phyloP scores from a whole-genome alignment of 2,329 filamentous ascomycete genomes.

The Exophiala phaeomuriformis region DNA sequence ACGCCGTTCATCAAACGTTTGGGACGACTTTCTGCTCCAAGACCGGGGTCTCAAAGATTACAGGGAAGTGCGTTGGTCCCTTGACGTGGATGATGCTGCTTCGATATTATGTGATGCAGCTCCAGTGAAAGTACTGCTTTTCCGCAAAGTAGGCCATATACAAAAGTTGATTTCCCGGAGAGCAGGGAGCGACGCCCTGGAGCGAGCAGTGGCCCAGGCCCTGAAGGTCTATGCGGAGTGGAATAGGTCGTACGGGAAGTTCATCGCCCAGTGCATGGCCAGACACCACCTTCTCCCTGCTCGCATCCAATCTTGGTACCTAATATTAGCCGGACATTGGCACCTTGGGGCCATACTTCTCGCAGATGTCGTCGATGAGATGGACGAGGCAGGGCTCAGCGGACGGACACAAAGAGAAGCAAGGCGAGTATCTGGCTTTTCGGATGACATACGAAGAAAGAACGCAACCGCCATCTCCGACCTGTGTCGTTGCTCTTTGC shows the following conservation, averaged over 20 bases:
- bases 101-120: slow-evolving; percentile 47
- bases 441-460: slow-evolving; percentile 37
- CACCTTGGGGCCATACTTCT: slow-evolving; percentile 50
- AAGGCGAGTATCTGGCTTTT: slow-evolving; percentile 37
- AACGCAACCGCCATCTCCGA: slow-evolving; percentile 39
- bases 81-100: slow-evolving; percentile 46
- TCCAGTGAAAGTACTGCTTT: slow-evolving; percentile 53
- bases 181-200: slow-evolving; percentile 35
- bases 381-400: slow-evolving; percentile 42
- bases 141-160: slow-evolving; percentile 49
- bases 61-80: slow-evolving; percentile 42
- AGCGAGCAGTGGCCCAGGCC: slow-evolving; percentile 44
- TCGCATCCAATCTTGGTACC: slow-evolving; percentile 54
- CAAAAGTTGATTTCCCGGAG: slow-evolving; percentile 46
- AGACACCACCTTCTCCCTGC: slow-evolving; percentile 46
- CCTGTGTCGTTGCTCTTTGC: slow-evolving; percentile 6
- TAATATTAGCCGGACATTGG: slow-evolving; percentile 52
- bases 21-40: slow-evolving; percentile 8
- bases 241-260: slow-evolving; percentile 46
- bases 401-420: slow-evolving; percentile 34
- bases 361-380: slow-evolving; percentile 47
- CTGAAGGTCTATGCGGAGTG: slow-evolving; percentile 50
- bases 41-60: not conserved
- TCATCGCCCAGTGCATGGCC: slow-evolving; percentile 47
- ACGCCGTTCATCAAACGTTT: not conserved